A percentile compares a stretch with the other conserved stretches of the same genome.
These are phyloP conservation scores for Casaregolazyma suthepensis DNA, from an alignment of 1,139 yeast genomes.

Conservation along the genomic window DNA sequence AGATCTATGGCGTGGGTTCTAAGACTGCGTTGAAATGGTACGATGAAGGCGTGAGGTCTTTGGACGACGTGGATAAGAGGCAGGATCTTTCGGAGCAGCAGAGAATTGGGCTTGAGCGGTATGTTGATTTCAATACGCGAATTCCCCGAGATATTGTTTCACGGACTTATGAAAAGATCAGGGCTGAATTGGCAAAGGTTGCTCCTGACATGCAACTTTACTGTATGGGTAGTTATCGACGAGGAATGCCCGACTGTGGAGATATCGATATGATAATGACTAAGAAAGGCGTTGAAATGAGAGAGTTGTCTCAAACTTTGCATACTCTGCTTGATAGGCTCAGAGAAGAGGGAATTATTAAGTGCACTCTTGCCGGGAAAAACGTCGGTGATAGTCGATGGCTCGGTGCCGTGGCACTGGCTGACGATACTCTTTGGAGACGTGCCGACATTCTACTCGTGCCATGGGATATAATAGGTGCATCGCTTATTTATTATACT, in stretches of 20 bases:
- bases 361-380: constrained; percentile 28
- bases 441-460: constrained; percentile 52
- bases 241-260: constrained; percentile 47
- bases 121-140: constrained; percentile 44
- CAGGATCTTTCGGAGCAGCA: constrained; percentile 37
- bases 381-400: constrained; percentile 24
- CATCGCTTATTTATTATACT: constrained; percentile 50
- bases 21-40: constrained; percentile 42
- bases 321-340: constrained; percentile 30
- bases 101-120: constrained; percentile 43
- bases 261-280: constrained; percentile 56
- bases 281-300: constrained; percentile 22
- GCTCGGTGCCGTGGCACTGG: constrained; percentile 33
- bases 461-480: constrained; percentile 47
- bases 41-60: constrained; percentile 35
- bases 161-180: constrained; percentile 38
- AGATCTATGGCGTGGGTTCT: constrained; percentile 52
- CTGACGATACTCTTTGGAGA: constrained; percentile 38
- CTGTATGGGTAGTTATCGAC: constrained; percentile 52
- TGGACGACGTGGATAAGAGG: constrained; percentile 37
- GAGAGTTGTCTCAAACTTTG: constrained; percentile 30
- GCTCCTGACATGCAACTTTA: constrained; percentile 37
- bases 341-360: constrained; percentile 31
- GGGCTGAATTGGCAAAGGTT: constrained; percentile 30
- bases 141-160: constrained; percentile 47